These are phyloP conservation scores for Chlamydomonas asymmetrica DNA, from an alignment of 139 green algal genomes.

Conservation along the genomic window DNA sequence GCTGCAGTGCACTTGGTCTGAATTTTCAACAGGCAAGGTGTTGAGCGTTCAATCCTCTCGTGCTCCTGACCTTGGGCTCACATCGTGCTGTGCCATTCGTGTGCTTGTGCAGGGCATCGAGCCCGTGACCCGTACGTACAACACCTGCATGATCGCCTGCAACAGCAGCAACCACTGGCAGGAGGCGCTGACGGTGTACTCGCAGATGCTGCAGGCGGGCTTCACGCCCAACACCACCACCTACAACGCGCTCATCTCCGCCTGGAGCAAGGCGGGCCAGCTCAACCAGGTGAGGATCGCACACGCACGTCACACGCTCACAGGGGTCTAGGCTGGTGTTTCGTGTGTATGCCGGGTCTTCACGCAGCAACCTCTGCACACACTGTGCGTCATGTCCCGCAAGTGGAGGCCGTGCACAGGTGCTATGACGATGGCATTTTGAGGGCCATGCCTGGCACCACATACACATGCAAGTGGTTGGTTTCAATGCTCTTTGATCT, in stretches of 20 bases:
- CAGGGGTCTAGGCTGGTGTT: neutral
- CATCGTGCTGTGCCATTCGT: neutral
- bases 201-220: constrained; percentile 56
- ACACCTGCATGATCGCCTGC: constrained; percentile 58
- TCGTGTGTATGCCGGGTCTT: too few species aligned
- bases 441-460: too few species aligned
- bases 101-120: constrained; percentile 47
- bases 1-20: too few species aligned
- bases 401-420: too few species aligned
- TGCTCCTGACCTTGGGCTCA: neutral
- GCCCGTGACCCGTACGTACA: constrained; percentile 64
- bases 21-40: too few species aligned
- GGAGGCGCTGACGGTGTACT: constrained; percentile 49
- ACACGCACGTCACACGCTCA: too few species aligned
- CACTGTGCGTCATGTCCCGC: too few species aligned
- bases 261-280: constrained; percentile 59
- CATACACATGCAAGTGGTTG: too few species aligned
- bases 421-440: too few species aligned
- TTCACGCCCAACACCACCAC: constrained; percentile 72
- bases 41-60: too few species aligned
- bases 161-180: constrained; percentile 66
- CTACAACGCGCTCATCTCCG: constrained; percentile 83
- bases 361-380: too few species aligned
- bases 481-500: too few species aligned
- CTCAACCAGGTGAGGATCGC: constrained; percentile 30